A percentile compares a stretch with the other conserved stretches of the same genome.
Evolutionary conservation across 305 asterid species (phyloP).

Genomic region (Solanum chacoense): DNA sequence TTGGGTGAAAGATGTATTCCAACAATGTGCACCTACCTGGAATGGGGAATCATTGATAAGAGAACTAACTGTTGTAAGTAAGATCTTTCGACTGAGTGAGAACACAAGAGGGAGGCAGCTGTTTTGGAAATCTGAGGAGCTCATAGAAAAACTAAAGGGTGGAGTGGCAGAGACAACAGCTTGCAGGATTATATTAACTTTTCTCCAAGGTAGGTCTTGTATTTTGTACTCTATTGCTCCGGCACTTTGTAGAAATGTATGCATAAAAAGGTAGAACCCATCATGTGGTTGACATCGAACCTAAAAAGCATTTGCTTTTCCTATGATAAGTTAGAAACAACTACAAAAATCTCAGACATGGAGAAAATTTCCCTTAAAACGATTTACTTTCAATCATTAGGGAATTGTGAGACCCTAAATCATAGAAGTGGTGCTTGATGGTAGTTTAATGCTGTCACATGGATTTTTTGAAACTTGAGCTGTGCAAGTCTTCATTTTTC

Average conservation of each 20-base stretch:
- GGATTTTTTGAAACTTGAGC: neutral
- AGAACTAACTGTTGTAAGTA: constrained; percentile 80
- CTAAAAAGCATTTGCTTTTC: neutral
- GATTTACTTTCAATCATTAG: neutral
- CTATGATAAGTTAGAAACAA: neutral
- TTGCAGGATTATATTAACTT: constrained; percentile 46
- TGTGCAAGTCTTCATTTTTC: neutral
- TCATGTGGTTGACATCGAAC: neutral
- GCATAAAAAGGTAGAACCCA: neutral
- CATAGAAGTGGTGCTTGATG: neutral
- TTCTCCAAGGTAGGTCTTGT: constrained; percentile 64
- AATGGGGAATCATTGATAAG: constrained; percentile 71
- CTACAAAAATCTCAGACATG: neutral
- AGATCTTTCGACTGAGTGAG: constrained; percentile 80
- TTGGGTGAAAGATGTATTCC: constrained; percentile 13
- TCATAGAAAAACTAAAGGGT: constrained; percentile 54
- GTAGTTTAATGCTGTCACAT: neutral
- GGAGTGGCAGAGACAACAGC: constrained; percentile 55
- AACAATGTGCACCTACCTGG: constrained; percentile 49
- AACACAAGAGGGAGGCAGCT: constrained; percentile 69
- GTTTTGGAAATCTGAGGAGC: constrained; percentile 75
- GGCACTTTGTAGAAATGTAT: neutral
- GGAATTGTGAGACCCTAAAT: neutral
- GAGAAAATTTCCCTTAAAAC: neutral
- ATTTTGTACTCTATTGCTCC: constrained; percentile 1